Conservation (phyloP, 2,329 filamentous ascomycete genomes). For the Aspergillus eucalypticola region DNA sequence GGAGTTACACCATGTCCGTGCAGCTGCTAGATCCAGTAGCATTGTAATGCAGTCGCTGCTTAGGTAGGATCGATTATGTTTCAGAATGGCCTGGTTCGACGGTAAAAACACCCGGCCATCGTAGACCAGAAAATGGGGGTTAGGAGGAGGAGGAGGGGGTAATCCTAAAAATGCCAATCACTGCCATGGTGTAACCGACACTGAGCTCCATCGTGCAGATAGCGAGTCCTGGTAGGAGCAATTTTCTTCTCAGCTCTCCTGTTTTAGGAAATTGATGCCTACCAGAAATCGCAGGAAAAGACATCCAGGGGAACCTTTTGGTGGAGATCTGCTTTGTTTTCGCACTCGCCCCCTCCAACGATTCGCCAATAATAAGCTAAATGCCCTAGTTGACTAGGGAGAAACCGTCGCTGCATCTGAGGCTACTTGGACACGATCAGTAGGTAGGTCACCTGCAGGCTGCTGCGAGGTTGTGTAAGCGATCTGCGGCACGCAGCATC, state of each 20-base stretch:
- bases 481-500: conserved; percentile 18
- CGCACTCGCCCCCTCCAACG: background rate
- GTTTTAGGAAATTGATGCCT: background rate
- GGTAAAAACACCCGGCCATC: conserved; percentile 14
- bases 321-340: background rate
- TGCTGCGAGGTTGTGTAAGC: conserved; percentile 16
- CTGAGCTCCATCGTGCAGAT: background rate
- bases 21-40: background rate
- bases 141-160: too few relatives aligned
- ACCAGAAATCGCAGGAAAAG: conserved; percentile 9
- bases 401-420: conserved; percentile 7
- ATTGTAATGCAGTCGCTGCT: background rate
- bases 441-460: conserved; percentile 20
- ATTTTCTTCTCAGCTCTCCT: background rate
- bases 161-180: background rate
- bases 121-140: background rate
- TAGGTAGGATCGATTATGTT: conserved; percentile 1
- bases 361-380: conserved; percentile 8
- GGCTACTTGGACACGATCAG: conserved; percentile 15
- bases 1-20: background rate
- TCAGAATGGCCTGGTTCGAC: conserved; percentile 13
- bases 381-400: conserved; percentile 12
- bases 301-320: conserved; percentile 8
- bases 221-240: background rate
- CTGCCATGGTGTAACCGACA: background rate